These are phyloP conservation scores for Globisporangium parvum DNA, from an alignment of 352 stramenopile species.

Conservation along the genomic window DNA sequence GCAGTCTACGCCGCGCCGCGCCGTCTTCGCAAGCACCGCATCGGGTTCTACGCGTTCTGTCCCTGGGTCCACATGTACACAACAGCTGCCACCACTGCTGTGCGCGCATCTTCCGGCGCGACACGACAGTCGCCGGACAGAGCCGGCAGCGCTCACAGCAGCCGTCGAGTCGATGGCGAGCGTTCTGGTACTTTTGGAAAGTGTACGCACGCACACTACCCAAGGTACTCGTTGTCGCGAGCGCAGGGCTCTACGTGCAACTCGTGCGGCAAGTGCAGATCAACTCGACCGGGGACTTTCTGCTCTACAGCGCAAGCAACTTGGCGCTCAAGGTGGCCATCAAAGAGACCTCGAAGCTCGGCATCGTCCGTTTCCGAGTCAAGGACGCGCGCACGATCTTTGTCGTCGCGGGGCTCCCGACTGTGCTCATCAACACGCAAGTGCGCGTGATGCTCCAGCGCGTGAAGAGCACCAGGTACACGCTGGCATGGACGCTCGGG, in stretches of 20 bases:
- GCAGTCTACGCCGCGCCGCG: not conserved
- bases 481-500: conserved; percentile 15
- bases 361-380: conserved; percentile 20
- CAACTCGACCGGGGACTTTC: not conserved
- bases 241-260: not conserved
- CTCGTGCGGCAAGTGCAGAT: not conserved
- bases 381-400: conserved; percentile 30
- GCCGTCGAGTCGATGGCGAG: not conserved
- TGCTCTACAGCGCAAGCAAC: conserved; percentile 23
- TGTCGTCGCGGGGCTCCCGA: conserved; percentile 25
- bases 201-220: conserved; percentile 9
- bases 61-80: conserved; percentile 17
- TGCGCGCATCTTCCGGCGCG: conserved; percentile 16
- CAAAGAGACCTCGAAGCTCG: conserved; percentile 24
- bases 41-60: conserved; percentile 22
- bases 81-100: conserved; percentile 14
- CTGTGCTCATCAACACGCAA: conserved; percentile 40
- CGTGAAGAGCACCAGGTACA: conserved; percentile 15
- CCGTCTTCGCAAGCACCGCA: not conserved
- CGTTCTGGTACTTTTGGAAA: conserved; percentile 12
- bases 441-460: conserved; percentile 26
- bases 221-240: conserved; percentile 13
- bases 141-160: not conserved
- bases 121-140: conserved; percentile 10
- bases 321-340: conserved; percentile 22